Evolutionary conservation across 1,139 yeast species (phyloP), one percentile per base, ranked within the genome.

Genomic region (Saccharomyces hybrid): DNA sequence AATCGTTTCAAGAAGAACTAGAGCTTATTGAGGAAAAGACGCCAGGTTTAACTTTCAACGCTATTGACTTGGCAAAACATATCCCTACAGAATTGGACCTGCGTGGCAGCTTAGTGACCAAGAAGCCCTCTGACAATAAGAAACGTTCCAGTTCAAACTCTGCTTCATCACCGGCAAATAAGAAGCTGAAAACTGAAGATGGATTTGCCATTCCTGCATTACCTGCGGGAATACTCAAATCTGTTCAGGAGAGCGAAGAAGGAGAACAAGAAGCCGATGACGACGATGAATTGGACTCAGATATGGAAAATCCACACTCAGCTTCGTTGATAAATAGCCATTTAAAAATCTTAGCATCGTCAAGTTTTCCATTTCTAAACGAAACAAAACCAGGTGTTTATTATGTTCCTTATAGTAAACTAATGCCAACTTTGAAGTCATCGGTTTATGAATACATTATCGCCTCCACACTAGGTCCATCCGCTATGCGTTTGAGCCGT

Each of bases 401-500:
- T 59, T 73, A 72, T 61, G 72, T 79, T 49, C 82, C 82, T 49
- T 76, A 64, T 56, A 62, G 72, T 5, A 67, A 77, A 47, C 64
- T 85, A 26, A 70, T 73, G 44, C 74, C 77, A 14, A 62, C 70
- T 5, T 68, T 88, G 42, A 81, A 82, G 62, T 78, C 79, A 48
- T 73, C 75, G 53, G 80, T 81, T 19, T 84, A 80, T 65, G 95
- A 88, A 58, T 75, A 80, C 28, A 69, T 86, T 31, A 74, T 88
- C 50, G 78, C 82, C 48, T 71, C 82, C 4, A 79, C 86, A 0
- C 67, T 82, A 53, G 86, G 86, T 2, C 72, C 76, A 11, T 77
- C 82, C 21, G 82, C 90, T 0, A 71, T 78, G 57, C 77, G 95
- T 54, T 75, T 88, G 7, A 73, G 88, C 58, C 78, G 91, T 60